Base-by-base conservation (phyloP, 2,329 filamentous ascomycete species). In the Trichophyton benhamiae region DNA sequence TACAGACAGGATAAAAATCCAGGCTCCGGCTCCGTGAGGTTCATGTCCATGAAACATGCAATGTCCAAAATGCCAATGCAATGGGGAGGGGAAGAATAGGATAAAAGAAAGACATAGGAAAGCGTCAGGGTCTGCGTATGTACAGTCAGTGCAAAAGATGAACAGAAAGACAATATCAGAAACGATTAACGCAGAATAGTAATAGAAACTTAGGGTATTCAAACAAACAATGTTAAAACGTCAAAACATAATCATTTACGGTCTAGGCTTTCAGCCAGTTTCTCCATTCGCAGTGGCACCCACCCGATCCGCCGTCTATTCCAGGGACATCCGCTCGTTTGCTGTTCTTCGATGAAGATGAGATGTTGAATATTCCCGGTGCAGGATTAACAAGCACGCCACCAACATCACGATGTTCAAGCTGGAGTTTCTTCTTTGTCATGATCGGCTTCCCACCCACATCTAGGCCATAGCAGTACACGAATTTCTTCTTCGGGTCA, bases 401-500 rank as follows among this genome's bases (percentile, higher is more conserved):
- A 0, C 77, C 80, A 61, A 79, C 77, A 0, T 66, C 74, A 7
- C 82, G 74, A 60, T 80, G 71, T 68, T 86, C 83, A n/a, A 78
- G 66, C 63, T 81, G 72, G 62, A 84, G 72, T 62, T 73, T 75
- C 65, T 75, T 77, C 13, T 71, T 69, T 27, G 75, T 73, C 3
- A 74, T 68, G 49, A 78, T 70, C 48, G 63, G 61, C 15, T 75
- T 74, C 4, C 77, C 75, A 13, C 76, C 70, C 22, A 72, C 72
- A 65, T 83, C 77, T 63, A 86, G 70, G 1, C 75, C 76, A 67
- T 85, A 85, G 73, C 83, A 86, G 67, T 84, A 86, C 0, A 83
- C 74, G 63, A 81, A 78, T 70, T 85, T 86, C 64, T 78, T 72
- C 27, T 72, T 72, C 0, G 76, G 71, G 8, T 76, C 71, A 0